These are phyloP conservation scores for Trichophyton simii DNA, from an alignment of 2,329 filamentous ascomycete genomes.

Conservation along the genomic window DNA sequence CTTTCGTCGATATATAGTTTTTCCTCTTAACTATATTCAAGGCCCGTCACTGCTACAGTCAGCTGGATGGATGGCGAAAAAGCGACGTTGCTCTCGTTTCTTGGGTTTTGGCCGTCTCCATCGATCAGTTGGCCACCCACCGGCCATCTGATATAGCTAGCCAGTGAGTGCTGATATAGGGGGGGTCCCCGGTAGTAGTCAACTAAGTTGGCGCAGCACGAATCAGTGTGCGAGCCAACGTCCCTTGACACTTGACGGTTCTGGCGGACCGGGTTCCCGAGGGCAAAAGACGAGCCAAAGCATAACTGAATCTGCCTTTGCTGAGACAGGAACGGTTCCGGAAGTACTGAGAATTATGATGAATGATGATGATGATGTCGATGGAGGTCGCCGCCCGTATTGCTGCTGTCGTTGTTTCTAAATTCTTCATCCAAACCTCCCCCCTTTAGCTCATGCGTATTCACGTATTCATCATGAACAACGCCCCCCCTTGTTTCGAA, in stretches of 20 bases:
- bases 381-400: too few relatives aligned
- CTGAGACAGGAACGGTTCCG: constrained; percentile 1
- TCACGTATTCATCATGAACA: too few relatives aligned
- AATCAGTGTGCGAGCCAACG: neutral
- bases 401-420: too few relatives aligned
- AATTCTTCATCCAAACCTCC: too few relatives aligned
- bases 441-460: too few relatives aligned
- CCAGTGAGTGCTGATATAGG: too few relatives aligned
- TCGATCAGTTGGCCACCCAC: constrained; percentile 1
- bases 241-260: neutral
- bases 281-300: neutral
- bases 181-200: too few relatives aligned
- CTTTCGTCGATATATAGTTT: neutral
- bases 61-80: constrained; percentile 2
- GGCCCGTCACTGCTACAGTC: neutral
- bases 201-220: too few relatives aligned
- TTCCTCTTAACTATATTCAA: too few relatives aligned
- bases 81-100: neutral
- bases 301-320: neutral
- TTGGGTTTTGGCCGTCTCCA: neutral
- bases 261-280: neutral
- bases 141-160: neutral
- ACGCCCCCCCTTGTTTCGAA: neutral
- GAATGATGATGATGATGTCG: too few relatives aligned
- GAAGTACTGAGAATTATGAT: neutral